A percentile compares a stretch with the other conserved stretches of the same genome.
Evolutionary conservation across 495 filamentous ascomycete genomes (phyloP).

Genomic region (Penicillium bovifimosum): DNA sequence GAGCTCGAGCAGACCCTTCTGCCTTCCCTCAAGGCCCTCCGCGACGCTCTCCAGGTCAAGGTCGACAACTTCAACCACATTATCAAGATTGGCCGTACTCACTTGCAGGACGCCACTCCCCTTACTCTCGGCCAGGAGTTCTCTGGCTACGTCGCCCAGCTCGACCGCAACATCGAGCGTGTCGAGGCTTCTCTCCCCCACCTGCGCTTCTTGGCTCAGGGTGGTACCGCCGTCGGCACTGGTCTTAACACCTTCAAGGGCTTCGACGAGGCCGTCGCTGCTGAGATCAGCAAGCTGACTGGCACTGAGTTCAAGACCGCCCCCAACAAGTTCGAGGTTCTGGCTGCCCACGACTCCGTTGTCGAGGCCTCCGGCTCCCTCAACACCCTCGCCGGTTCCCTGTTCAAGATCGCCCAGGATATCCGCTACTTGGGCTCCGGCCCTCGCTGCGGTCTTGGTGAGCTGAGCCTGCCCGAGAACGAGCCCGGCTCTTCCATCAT

Average conservation of each 20-base stretch:
- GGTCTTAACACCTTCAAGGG: conserved; percentile 97
- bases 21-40: conserved; percentile 73
- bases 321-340: conserved; percentile 97
- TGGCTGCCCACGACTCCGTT: conserved; percentile 95
- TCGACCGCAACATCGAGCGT: conserved; percentile 84
- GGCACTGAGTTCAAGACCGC: conserved; percentile 91
- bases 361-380: conserved; percentile 89
- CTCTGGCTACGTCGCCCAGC: conserved; percentile 92
- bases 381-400: conserved; percentile 85
- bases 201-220: conserved; percentile 84
- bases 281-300: conserved; percentile 85
- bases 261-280: conserved; percentile 87
- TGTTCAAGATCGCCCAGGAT: conserved; percentile 98
- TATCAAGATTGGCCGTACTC: conserved; percentile 98
- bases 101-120: conserved; percentile 95
- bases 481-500: conserved; percentile 97
- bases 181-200: conserved; percentile 77
- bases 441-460: conserved; percentile 90
- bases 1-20: conserved; percentile 84
- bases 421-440: conserved; percentile 95
- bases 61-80: conserved; percentile 83
- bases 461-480: conserved; percentile 91
- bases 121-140: conserved; percentile 97
- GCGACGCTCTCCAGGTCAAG: conserved; percentile 79
- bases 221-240: conserved; percentile 94